Conservation (phyloP, 768 basidiomycete genomes). For the Lactarius indigo region DNA sequence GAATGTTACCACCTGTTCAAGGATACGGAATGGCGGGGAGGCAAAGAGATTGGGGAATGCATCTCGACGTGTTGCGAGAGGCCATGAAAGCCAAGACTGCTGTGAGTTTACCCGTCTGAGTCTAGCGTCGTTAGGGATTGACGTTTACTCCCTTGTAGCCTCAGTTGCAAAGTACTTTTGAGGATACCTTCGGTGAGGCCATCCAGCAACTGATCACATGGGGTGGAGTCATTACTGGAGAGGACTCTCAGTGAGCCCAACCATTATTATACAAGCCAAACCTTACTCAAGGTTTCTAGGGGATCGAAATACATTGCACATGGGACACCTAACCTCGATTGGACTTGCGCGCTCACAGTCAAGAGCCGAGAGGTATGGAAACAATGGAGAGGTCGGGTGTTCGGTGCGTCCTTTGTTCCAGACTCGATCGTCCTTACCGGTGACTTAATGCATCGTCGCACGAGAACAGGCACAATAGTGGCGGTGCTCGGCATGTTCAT, state of each 20-base stretch:
- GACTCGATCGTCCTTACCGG: background rate
- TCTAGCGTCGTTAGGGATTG: background rate
- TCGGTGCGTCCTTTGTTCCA: slow-evolving; percentile 44
- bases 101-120: slow-evolving; percentile 35
- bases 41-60: slow-evolving; percentile 78
- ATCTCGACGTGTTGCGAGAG: slow-evolving; percentile 54
- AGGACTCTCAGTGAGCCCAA: slow-evolving; percentile 58
- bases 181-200: slow-evolving; percentile 75
- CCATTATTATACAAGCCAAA: background rate
- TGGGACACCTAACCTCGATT: slow-evolving; percentile 61
- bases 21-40: slow-evolving; percentile 58
- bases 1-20: slow-evolving; percentile 36
- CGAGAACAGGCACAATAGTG: slow-evolving; percentile 25
- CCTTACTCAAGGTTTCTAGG: slow-evolving; percentile 37
- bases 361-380: slow-evolving; percentile 64
- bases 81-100: slow-evolving; percentile 54
- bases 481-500: slow-evolving; percentile 26
- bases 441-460: slow-evolving; percentile 13
- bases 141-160: slow-evolving; percentile 37
- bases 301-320: slow-evolving; percentile 74
- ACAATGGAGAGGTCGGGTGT: slow-evolving; percentile 60
- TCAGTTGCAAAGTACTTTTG: slow-evolving; percentile 52
- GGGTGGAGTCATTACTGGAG: slow-evolving; percentile 66
- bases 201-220: slow-evolving; percentile 72
- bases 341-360: slow-evolving; percentile 63